Evolutionary conservation across 306 rosid genomes (phyloP), one percentile per base, ranked within the genome.

Genomic region (Vicia sativa): DNA sequence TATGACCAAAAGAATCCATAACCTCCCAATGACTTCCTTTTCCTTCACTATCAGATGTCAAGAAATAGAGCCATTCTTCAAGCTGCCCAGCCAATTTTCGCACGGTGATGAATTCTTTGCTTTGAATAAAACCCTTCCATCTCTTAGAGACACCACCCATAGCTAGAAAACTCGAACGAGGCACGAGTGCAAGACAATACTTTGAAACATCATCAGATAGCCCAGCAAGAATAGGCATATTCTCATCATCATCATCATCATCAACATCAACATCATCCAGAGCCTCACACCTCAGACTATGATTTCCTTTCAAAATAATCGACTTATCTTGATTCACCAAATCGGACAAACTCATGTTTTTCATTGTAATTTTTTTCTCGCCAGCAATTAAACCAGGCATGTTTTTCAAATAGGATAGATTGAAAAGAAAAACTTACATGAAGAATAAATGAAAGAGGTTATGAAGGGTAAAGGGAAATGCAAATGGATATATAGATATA

Each of bases 161-260:
- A 16, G 85, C 72, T 11, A 90, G 89, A 74, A 82, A 80, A 77
- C 74, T 68, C 8, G 91, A 65, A 39, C 87, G 96, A 45, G 99
- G 99, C 75, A 90, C 96, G 10, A 90, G 96, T 9, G 97, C 96
- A 42, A 93, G 96, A 77, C 99, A 93, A 65, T 77, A 31, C 73
- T 86, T 90, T 57, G 99, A 88, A 79, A 93, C 89, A 75, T 93
- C 99, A 74, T 93, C 97, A 43, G 96, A 90, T 57, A 93, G 80
- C 71, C 99, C 95, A 8, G 92, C 84, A 16, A 93, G 79, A 74
- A 93, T 73, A 42, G 86, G 76, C 72, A 54, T 78, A 62, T 74
- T 79, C 38, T 62, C 68, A 43, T 49, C 84, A 70, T 60, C 85
- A 74, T 85, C 74, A 9, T 72, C 34, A 56, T 49, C 50, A 64